Evolutionary conservation across 1,284 basidiomycete species (phyloP), one percentile per base, ranked within the genome.

Genomic region (Austroboletus olivaceoglutinosus): DNA sequence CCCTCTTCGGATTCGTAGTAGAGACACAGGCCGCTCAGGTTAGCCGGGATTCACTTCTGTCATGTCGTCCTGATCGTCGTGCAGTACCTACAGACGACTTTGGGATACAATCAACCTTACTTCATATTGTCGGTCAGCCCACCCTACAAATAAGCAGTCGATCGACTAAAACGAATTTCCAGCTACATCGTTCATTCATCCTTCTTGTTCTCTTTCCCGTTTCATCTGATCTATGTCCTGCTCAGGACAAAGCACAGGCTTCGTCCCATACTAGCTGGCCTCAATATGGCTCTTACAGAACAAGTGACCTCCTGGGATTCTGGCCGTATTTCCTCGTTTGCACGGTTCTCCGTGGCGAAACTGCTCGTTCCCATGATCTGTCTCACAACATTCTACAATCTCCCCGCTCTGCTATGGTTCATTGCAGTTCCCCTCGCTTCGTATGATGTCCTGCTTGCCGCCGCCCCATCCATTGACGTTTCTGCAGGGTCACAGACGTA

Each of bases 111-210:
- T 44, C 85, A 91, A 47, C 87, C 90, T 2, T 91, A 82, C 73
- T 83, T 92, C 57, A 70, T 91, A 55, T 88, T 92, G 87, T 90
- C 60, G 57, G 80, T 61, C 34, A 13, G 36, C n/a, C 30, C 36
- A n/a, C 9, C 3, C n/a, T 19, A 31, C 31, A 30, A n/a, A 23
- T 15, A 8, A 34, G 19, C 13, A 25, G 22, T 25, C 25, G 25
- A 25, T 41, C n/a, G 48, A 39, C 50, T 45, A 50, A 61, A 43
- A 45, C 56, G 22, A 45, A 16, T 22, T 38, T 39, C 30, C 55
- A 90, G 88, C 65, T 91, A 89, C 64, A 64, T 86, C 55, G 87
- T 88, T 7, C 90, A 91, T 64, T 86, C 86, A 3, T 75, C 80
- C 4, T 83, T 92, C 61, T 60, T 72, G 11, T 61, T 90, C 51